Evolutionary conservation across 2,329 filamentous ascomycete genomes (phyloP).

Genomic region (Proliferodiscus dingleyae): DNA sequence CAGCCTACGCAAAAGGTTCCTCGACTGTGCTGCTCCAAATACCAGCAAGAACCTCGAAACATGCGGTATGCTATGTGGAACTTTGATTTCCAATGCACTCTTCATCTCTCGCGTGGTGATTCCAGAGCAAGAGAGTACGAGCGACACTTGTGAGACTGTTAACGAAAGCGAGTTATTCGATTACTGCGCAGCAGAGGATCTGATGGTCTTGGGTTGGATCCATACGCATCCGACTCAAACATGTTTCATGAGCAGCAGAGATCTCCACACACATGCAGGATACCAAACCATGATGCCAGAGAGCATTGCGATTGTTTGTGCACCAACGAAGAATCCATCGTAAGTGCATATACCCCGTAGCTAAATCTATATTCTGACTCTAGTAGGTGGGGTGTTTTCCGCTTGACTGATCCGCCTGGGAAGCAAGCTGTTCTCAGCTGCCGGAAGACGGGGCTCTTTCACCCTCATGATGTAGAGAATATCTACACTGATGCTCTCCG

Average conservation of each 20-base stretch:
- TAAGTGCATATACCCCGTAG: slow-evolving; percentile 40
- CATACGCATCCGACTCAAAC: slow-evolving; percentile 96
- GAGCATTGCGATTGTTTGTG: slow-evolving; percentile 94
- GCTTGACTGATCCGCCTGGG: slow-evolving; percentile 88
- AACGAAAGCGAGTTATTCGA: slow-evolving; percentile 83
- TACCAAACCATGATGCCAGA: slow-evolving; percentile 97
- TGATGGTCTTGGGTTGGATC: slow-evolving; percentile 61
- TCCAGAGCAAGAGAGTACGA: slow-evolving; percentile 82
- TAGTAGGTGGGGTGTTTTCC: slow-evolving; percentile 79
- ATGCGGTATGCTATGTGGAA: slow-evolving; percentile 90
- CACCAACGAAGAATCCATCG: slow-evolving; percentile 73
- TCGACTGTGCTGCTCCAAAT: slow-evolving; percentile 69
- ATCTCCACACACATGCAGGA: slow-evolving; percentile 87
- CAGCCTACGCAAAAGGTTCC: slow-evolving; percentile 67
- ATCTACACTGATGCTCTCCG: slow-evolving; percentile 40
- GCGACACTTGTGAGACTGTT: slow-evolving; percentile 90
- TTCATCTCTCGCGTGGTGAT: slow-evolving; percentile 88
- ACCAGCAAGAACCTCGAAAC: slow-evolving; percentile 83
- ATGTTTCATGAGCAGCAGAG: slow-evolving; percentile 94
- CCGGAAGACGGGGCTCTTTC: slow-evolving; percentile 73
- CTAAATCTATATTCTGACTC: slow-evolving; percentile 6
- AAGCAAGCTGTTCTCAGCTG: slow-evolving; percentile 81
- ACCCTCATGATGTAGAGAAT: slow-evolving; percentile 53
- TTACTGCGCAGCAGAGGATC: slow-evolving; percentile 53
- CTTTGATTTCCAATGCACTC: slow-evolving; percentile 84